Percentiles rank a stretch among this genome's conserved stretches.
Evolutionary conservation across 83 land plant species (phyloP).

Genomic region (Picea abies): DNA sequence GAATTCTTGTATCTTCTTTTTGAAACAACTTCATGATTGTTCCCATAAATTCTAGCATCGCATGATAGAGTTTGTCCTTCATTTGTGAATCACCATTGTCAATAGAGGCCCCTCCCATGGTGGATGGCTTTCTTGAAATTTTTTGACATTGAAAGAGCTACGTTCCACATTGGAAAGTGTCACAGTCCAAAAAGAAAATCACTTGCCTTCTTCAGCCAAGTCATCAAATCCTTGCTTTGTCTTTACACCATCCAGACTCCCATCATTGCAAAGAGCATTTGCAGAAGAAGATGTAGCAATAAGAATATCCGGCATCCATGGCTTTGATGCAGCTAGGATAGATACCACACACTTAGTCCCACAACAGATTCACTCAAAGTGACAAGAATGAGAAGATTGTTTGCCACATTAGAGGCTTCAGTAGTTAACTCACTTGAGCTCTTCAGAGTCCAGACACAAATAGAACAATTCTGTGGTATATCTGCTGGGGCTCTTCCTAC

Average conservation of each 20-base stretch:
- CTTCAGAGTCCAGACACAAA: conserved; percentile 30
- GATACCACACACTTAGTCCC: conserved; percentile 35
- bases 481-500: conserved; percentile 42
- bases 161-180: conserved; percentile 35
- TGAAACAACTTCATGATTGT: conserved; percentile 23
- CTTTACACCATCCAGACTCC: not conserved
- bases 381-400: conserved; percentile 50
- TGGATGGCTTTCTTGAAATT: conserved; percentile 12
- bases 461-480: conserved; percentile 65
- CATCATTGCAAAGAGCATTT: conserved; percentile 10
- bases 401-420: too few species aligned
- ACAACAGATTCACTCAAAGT: conserved; percentile 25
- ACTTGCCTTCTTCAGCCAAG: conserved; percentile 11
- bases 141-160: conserved; percentile 37
- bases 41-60: conserved; percentile 17
- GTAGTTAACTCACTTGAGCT: conserved; percentile 17
- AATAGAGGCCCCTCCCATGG: conserved; percentile 8
- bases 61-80: conserved; percentile 16
- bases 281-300: conserved; percentile 50
- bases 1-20: conserved; percentile 29
- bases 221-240: conserved; percentile 1
- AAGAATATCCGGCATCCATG: conserved; percentile 78
- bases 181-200: not conserved
- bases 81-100: conserved; percentile 15
- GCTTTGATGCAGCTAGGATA: conserved; percentile 38